Conservation (phyloP, 257 asterid genomes). For the Fraxinus quadrangulata region DNA sequence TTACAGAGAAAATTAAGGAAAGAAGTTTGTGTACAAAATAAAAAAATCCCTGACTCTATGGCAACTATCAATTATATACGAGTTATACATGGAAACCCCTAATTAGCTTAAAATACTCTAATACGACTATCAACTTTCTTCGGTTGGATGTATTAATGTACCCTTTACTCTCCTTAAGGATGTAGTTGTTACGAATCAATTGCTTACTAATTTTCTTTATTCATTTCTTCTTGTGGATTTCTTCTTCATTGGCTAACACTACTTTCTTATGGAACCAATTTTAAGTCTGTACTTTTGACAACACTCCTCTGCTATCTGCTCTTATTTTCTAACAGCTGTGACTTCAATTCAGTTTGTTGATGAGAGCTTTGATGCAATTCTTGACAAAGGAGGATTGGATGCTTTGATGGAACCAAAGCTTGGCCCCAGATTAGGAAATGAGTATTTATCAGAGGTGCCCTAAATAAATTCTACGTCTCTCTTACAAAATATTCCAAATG, state of each 20-base stretch:
- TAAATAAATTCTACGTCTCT: conserved; percentile 7
- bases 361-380: conserved; percentile 65
- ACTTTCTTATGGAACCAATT: conserved; percentile 6
- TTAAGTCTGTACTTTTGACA: conserved; percentile 7
- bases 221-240: background rate
- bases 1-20: too few relatives aligned
- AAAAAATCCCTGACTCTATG: too few relatives aligned
- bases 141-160: background rate
- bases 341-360: conserved; percentile 53
- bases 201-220: background rate
- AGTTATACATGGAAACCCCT: too few relatives aligned
- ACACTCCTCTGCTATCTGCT: conserved; percentile 9
- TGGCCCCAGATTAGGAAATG: conserved; percentile 71
- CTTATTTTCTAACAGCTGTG: conserved; percentile 23
- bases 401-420: conserved; percentile 96
- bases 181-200: background rate
- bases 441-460: conserved; percentile 79
- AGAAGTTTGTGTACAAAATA: too few relatives aligned
- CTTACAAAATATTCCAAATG: background rate
- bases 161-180: conserved; percentile 9
- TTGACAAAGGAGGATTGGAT: conserved; percentile 99
- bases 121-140: background rate
- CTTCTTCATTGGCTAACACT: conserved; percentile 6
- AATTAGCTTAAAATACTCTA: too few relatives aligned
- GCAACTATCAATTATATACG: too few relatives aligned